Evolutionary conservation across 129 eudicot genomes (phyloP).

Genomic region (Flaveria sonorensis): DNA sequence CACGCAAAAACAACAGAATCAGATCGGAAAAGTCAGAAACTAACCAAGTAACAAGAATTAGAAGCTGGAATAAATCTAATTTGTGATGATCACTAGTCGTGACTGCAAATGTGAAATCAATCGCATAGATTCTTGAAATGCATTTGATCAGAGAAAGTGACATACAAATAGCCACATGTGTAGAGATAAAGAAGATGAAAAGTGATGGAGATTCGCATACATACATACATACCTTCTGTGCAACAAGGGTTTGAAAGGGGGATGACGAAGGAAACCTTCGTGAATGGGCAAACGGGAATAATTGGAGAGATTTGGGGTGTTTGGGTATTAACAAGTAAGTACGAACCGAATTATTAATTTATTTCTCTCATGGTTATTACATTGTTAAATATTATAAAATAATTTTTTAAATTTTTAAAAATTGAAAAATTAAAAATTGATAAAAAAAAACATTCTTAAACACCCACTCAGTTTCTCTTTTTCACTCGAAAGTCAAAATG

Average conservation of each 20-base stretch:
- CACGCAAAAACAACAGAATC: slow-evolving; percentile 18
- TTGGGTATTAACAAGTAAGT: too few species aligned
- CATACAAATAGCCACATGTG: slow-evolving; percentile 7
- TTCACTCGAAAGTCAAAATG: too few species aligned
- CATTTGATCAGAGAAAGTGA: slow-evolving; percentile 10
- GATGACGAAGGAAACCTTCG: slow-evolving; percentile 34
- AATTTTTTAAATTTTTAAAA: too few species aligned
- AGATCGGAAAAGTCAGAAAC: not conserved
- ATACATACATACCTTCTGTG: slow-evolving; percentile 25
- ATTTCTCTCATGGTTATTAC: too few species aligned
- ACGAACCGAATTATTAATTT: too few species aligned
- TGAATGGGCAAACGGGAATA: slow-evolving; percentile 36
- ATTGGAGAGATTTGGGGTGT: slow-evolving; percentile 41
- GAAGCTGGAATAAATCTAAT: slow-evolving; percentile 18
- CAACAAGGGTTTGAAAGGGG: slow-evolving; percentile 41
- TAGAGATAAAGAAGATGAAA: slow-evolving; percentile 8
- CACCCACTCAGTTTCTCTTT: slow-evolving; percentile 33
- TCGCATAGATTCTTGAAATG: slow-evolving; percentile 16
- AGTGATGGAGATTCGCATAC: slow-evolving; percentile 23
- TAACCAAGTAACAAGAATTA: slow-evolving; percentile 17
- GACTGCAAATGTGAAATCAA: slow-evolving; percentile 34
- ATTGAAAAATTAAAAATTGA: too few species aligned
- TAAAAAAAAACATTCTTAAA: too few species aligned
- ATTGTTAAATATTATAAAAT: too few species aligned
- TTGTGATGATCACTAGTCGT: slow-evolving; percentile 11